Evolutionary conservation across 192 early-diverging fungal species (phyloP).

Genomic region (Rhizophagus sp.): DNA sequence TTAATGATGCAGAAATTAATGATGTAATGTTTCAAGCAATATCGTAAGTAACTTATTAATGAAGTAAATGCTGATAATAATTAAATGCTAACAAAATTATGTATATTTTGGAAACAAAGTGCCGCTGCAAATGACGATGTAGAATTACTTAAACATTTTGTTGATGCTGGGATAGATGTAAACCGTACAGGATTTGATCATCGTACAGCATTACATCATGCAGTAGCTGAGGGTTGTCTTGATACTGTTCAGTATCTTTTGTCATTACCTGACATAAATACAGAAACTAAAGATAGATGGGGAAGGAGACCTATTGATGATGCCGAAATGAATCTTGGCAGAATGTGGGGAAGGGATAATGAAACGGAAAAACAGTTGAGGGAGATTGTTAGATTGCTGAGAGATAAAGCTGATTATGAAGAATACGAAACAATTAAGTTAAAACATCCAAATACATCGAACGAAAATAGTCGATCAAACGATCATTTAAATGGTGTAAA

Average conservation of each 20-base stretch:
- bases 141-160: constrained; percentile 51
- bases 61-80: neutral
- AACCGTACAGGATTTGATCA: constrained; percentile 64
- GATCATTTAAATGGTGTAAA: neutral
- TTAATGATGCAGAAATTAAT: constrained; percentile 77
- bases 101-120: constrained; percentile 30
- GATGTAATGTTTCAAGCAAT: constrained; percentile 62
- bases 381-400: constrained; percentile 23
- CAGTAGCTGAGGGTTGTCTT: constrained; percentile 48
- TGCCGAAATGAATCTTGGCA: constrained; percentile 34
- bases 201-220: constrained; percentile 71
- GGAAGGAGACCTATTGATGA: constrained; percentile 60
- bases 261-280: constrained; percentile 44
- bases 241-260: constrained; percentile 48
- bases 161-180: constrained; percentile 66
- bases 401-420: neutral
- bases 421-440: neutral
- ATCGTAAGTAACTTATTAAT: constrained; percentile 43
- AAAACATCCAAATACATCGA: neutral
- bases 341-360: constrained; percentile 25
- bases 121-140: constrained; percentile 50
- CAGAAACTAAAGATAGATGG: constrained; percentile 52
- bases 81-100: neutral
- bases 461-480: neutral
- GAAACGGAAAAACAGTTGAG: neutral